A percentile compares a stretch with the other conserved stretches of the same genome.
These are phyloP conservation scores for Helotiales sp. DNA, from an alignment of 2,329 filamentous ascomycete genomes.

Conservation along the genomic window DNA sequence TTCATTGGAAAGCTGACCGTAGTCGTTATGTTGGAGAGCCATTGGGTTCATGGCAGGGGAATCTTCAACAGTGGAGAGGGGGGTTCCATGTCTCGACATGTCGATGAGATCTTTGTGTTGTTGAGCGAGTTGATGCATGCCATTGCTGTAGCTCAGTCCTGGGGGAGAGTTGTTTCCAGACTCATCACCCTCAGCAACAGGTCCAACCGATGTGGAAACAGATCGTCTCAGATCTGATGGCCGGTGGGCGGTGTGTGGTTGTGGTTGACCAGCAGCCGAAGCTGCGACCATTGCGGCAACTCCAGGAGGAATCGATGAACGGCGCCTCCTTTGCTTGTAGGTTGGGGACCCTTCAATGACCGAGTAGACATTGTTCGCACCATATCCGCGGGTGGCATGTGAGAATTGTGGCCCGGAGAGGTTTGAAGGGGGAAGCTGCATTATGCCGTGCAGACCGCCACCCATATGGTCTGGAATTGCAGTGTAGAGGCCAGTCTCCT, in stretches of 20 bases:
- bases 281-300: constrained; percentile 72
- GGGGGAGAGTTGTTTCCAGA: constrained; percentile 79
- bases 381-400: constrained; percentile 69
- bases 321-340: constrained; percentile 94
- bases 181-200: constrained; percentile 80
- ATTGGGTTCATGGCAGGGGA: constrained; percentile 76
- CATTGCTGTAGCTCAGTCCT: constrained; percentile 73
- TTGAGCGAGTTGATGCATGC: constrained; percentile 65
- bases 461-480: constrained; percentile 86
- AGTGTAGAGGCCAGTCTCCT: constrained; percentile 95
- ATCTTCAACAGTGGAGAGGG: constrained; percentile 81
- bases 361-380: constrained; percentile 82
- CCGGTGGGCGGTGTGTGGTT: constrained; percentile 68
- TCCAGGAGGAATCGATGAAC: constrained; percentile 87
- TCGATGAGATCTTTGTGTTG: constrained; percentile 82
- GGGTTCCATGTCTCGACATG: constrained; percentile 89
- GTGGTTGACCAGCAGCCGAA: constrained; percentile 55
- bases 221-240: constrained; percentile 92
- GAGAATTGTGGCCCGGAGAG: constrained; percentile 80
- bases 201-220: constrained; percentile 84
- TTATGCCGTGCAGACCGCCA: constrained; percentile 81
- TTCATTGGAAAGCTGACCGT: constrained; percentile 64
- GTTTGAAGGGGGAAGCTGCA: constrained; percentile 87
- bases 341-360: constrained; percentile 98
- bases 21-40: constrained; percentile 73